Conservation (phyloP, 2,329 filamentous ascomycete genomes). For the Davidsoniella neocaledoniae region DNA sequence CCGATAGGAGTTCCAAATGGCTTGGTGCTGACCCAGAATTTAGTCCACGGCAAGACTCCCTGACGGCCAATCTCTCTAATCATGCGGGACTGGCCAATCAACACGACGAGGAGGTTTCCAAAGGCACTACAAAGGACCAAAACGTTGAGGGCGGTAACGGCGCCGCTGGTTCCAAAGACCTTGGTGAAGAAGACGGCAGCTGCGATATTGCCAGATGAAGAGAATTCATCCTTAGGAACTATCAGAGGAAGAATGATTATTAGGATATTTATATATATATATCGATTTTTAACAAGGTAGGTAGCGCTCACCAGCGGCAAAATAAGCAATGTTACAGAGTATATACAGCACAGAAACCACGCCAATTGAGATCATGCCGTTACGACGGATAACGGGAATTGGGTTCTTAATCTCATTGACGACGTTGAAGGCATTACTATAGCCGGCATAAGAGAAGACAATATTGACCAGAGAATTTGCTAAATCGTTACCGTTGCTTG, state of each 20-base stretch:
- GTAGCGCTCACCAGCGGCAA: constrained; percentile 28
- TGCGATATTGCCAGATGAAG: constrained; percentile 33
- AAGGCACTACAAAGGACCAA: constrained; percentile 40
- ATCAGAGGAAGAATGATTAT: background rate
- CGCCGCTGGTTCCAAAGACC: constrained; percentile 33
- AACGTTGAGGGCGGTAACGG: constrained; percentile 37
- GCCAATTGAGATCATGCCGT: constrained; percentile 31
- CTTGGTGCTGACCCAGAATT: constrained; percentile 44
- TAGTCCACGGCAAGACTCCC: constrained; percentile 42
- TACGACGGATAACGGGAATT: constrained; percentile 34
- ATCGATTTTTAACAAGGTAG: background rate
- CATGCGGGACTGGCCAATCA: constrained; percentile 37
- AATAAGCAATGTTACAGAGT: constrained; percentile 44
- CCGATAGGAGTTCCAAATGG: constrained; percentile 48
- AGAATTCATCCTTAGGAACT: constrained; percentile 37
- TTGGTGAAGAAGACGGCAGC: constrained; percentile 42
- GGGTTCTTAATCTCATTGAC: constrained; percentile 47
- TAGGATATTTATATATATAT: background rate
- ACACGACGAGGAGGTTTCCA: constrained; percentile 39
- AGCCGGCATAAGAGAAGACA: constrained; percentile 41
- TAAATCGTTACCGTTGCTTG: constrained; percentile 22
- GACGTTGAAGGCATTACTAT: constrained; percentile 43
- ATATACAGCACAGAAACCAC: constrained; percentile 39
- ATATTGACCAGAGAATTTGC: constrained; percentile 38
- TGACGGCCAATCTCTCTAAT: constrained; percentile 45